Conservation (phyloP, 2,329 filamentous ascomycete species). For the Blumeria graminis region DNA sequence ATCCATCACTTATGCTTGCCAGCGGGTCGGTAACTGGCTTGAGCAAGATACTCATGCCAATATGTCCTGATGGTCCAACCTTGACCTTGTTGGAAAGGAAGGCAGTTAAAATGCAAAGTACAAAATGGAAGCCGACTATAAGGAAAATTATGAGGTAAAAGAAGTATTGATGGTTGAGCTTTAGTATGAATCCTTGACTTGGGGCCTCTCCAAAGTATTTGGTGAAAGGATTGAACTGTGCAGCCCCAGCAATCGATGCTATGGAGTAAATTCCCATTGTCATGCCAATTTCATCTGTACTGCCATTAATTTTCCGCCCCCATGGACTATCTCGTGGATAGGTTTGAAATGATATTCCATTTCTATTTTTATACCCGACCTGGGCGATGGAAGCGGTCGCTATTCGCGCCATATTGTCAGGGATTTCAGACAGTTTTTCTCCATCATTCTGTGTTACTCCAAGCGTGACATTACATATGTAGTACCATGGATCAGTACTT, state of each 20-base stretch:
- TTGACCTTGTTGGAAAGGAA: conserved; percentile 11
- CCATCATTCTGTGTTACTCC: conserved; percentile 15
- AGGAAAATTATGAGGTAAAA: conserved; percentile 18
- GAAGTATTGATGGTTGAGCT: conserved; percentile 21
- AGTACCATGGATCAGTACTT: conserved; percentile 18
- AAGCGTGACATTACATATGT: conserved; percentile 19
- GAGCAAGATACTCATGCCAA: conserved; percentile 11
- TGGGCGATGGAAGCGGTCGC: conserved; percentile 19
- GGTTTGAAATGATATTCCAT: conserved; percentile 14
- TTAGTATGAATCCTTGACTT: conserved; percentile 7
- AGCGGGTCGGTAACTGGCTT: conserved; percentile 12
- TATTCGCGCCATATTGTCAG: conserved; percentile 15
- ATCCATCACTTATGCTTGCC: conserved; percentile 8
- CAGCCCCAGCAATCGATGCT: conserved; percentile 11
- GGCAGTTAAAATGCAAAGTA: conserved; percentile 10
- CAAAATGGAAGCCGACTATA: conserved; percentile 8
- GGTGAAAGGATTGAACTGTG: conserved; percentile 6
- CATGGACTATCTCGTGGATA: conserved; percentile 20
- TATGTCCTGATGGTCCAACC: conserved; percentile 10
- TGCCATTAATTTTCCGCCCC: conserved; percentile 16
- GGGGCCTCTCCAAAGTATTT: conserved; percentile 6
- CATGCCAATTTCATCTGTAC: conserved; percentile 15
- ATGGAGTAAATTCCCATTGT: conserved; percentile 17
- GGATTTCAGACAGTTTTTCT: conserved; percentile 11
- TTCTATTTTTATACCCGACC: conserved; percentile 16